Base-by-base conservation (phyloP, 306 rosid species). In the Vachellia pachyceras region DNA sequence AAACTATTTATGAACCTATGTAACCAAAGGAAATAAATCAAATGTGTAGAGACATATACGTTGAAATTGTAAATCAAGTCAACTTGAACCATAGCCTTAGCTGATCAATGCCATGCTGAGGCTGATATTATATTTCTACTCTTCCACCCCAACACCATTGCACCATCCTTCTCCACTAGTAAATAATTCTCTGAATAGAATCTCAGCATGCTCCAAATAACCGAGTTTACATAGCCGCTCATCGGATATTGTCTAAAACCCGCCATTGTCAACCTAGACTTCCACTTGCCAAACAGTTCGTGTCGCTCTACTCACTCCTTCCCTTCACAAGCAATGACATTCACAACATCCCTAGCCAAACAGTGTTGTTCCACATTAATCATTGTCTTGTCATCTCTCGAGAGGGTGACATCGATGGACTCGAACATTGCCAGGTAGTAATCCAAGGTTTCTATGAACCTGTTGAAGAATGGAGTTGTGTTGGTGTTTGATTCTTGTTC, bases 401-500 rank as follows among this genome's bases (percentile, higher is more conserved):
- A 79, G 15, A 90, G 82, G 35, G 95, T 68, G 46, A 83, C 90
- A 6, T 94, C 97, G 25, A 94, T 90, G 44, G 97, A 94, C 86
- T 90, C 98, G 3, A 94, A 94, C 54, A 92, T 84, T 39, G 94
- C 97, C 84, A 89, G 69, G 84, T 94, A 94, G 86, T 86, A 94
- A 22, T 90, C 91, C 3, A 94, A 49, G 23, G 98, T 79, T 87
- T 94, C 98, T 49, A 73, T 65, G 63, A 84, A 92, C 87, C 98
- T 86, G 84, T 79, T 73, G 83, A 86, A 88, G 88, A 94, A 94
- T 41, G 94, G 94, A 40, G 98, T 92, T 22, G 98, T 94, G 79
- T 94, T 94, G 2, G 97, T 90, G 89, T 94, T 94, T n/a, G 95
- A 94, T 69, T 94, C 98, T 82, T 94, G 98, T 88, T 92, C 97